These are phyloP conservation scores for Paramecium tetraurelia DNA, from an alignment of 73 alveolate species.

Conservation along the genomic window DNA sequence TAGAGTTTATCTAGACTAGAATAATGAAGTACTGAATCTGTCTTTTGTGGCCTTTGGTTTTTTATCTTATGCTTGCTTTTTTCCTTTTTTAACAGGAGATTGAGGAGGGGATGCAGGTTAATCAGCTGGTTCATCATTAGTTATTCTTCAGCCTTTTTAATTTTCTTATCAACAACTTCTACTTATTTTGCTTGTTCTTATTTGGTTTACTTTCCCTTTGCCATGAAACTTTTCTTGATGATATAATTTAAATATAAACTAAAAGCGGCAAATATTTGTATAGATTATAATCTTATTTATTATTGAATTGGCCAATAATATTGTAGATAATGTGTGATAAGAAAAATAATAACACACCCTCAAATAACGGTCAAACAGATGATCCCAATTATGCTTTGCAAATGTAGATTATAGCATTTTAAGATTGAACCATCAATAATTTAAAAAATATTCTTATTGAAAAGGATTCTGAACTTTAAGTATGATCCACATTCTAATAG, in stretches of 20 bases:
- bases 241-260: neutral
- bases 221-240: neutral
- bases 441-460: neutral
- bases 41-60: neutral
- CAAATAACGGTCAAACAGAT: neutral
- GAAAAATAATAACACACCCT: neutral
- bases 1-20: neutral
- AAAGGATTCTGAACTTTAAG: neutral
- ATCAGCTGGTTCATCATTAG: neutral
- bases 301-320: neutral
- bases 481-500: neutral
- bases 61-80: neutral
- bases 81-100: slow-evolving; percentile 5
- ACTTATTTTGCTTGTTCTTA: neutral
- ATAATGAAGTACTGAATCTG: neutral
- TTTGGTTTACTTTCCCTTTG: neutral
- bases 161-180: neutral
- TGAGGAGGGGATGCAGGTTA: neutral
- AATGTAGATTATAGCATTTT: slow-evolving; percentile 23
- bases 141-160: neutral
- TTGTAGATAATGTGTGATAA: neutral
- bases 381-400: neutral
- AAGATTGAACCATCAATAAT: slow-evolving; percentile 33
- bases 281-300: slow-evolving; percentile 10
- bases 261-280: slow-evolving; percentile 29